Evolutionary conservation across 371 early-diverging fungal species (phyloP).

Genomic region (Mucor sp.): DNA sequence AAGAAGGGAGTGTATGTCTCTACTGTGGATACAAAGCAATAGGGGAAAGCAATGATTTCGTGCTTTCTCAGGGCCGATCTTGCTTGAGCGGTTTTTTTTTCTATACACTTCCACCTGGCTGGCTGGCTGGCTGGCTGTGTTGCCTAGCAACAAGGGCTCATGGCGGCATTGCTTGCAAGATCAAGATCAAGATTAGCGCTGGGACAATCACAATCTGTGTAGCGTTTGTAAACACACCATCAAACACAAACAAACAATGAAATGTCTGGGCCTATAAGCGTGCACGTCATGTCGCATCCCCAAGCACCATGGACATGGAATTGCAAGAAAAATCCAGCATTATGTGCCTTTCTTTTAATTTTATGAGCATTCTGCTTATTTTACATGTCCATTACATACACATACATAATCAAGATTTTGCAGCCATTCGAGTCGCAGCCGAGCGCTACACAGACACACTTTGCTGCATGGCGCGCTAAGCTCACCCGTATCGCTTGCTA

Average conservation of each 20-base stretch:
- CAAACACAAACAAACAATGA: neutral
- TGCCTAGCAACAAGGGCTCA: neutral
- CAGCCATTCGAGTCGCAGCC: neutral
- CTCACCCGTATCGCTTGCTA: neutral
- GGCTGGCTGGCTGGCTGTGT: no score
- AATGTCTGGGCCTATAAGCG: neutral
- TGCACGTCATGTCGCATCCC: neutral
- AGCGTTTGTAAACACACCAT: neutral
- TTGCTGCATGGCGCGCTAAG: neutral
- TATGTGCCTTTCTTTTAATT: neutral
- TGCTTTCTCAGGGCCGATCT: neutral
- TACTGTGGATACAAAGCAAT: neutral
- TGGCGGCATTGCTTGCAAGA: neutral
- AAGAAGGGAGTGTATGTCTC: neutral
- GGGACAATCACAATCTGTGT: neutral
- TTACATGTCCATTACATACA: neutral
- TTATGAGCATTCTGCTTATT: neutral
- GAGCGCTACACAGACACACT: neutral
- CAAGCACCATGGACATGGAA: neutral
- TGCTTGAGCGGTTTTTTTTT: neutral
- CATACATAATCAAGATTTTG: slow-evolving; percentile 1
- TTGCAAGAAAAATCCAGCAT: neutral
- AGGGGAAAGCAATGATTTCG: neutral
- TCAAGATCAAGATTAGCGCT: neutral
- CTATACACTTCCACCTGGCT: neutral